phyloP scores from a whole-genome alignment of 352 stramenopile genomes.

The Phytophthora idaei region DNA sequence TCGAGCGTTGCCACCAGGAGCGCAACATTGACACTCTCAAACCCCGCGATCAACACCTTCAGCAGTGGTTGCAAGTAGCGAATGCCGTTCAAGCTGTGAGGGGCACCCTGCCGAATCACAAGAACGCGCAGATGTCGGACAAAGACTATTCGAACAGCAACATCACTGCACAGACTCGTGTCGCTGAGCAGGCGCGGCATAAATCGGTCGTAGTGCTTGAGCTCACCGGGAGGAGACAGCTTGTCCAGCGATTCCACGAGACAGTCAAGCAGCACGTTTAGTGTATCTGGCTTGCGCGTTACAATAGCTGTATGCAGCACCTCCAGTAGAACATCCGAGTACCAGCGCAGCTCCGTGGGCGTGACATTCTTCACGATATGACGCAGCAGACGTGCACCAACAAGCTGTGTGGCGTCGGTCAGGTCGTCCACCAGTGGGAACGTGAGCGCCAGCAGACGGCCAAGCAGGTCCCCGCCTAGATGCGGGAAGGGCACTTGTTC shows the following conservation, averaged over 20 bases:
- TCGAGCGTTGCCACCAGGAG: constrained; percentile 65
- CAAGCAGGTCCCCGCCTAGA: constrained; percentile 71
- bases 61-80: constrained; percentile 81
- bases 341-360: constrained; percentile 80
- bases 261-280: constrained; percentile 65
- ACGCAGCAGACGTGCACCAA: constrained; percentile 63
- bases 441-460: constrained; percentile 73
- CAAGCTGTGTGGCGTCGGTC: constrained; percentile 58
- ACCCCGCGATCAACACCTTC: constrained; percentile 70
- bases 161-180: constrained; percentile 66
- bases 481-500: constrained; percentile 62
- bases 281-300: constrained; percentile 53
- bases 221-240: constrained; percentile 55
- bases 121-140: constrained; percentile 55
- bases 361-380: constrained; percentile 74
- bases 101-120: constrained; percentile 57
- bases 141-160: constrained; percentile 61
- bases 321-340: constrained; percentile 75
- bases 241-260: constrained; percentile 67
- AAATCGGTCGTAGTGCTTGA: constrained; percentile 76
- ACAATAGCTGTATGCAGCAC: constrained; percentile 73
- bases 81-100: constrained; percentile 72
- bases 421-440: constrained; percentile 84
- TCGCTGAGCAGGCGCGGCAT: constrained; percentile 66
- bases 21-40: constrained; percentile 63